These are phyloP conservation scores for Camelina sativa DNA, from an alignment of 345 rosid species.

Conservation along the genomic window DNA sequence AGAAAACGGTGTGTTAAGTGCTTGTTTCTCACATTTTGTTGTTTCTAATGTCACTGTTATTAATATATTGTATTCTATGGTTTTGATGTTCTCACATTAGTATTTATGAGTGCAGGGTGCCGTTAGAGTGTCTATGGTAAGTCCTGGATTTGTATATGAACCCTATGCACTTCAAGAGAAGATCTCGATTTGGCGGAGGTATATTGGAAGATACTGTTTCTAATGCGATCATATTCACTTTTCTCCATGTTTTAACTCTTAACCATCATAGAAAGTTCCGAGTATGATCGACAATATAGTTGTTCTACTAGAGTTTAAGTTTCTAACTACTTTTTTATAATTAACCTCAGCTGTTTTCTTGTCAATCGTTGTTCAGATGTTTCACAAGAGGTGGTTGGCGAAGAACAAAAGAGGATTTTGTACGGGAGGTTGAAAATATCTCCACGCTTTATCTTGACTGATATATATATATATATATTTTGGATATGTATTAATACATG, in stretches of 20 bases:
- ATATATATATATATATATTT: background rate
- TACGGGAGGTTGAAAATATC: constrained; percentile 64
- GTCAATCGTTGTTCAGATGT: constrained; percentile 52
- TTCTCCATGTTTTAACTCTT: background rate
- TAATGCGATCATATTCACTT: background rate
- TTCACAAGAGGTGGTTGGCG: constrained; percentile 87
- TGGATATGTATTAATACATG: background rate
- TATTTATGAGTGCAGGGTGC: constrained; percentile 61
- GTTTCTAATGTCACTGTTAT: background rate
- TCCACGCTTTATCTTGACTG: constrained; percentile 15
- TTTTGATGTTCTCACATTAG: constrained; percentile 23
- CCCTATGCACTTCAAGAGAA: constrained; percentile 71
- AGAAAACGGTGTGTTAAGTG: constrained; percentile 60
- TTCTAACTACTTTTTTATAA: background rate
- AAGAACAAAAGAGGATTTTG: constrained; percentile 85
- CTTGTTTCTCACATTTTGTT: background rate
- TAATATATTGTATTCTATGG: background rate
- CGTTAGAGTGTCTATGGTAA: constrained; percentile 65
- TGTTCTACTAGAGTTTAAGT: constrained; percentile 3
- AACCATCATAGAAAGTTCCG: background rate
- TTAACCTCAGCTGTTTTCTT: constrained; percentile 29
- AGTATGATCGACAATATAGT: background rate
- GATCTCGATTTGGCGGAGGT: constrained; percentile 88
- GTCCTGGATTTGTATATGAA: constrained; percentile 93
- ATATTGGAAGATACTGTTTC: constrained; percentile 16